Base-by-base conservation (phyloP, 140 eudicot species). In the Cichorium intybus region DNA sequence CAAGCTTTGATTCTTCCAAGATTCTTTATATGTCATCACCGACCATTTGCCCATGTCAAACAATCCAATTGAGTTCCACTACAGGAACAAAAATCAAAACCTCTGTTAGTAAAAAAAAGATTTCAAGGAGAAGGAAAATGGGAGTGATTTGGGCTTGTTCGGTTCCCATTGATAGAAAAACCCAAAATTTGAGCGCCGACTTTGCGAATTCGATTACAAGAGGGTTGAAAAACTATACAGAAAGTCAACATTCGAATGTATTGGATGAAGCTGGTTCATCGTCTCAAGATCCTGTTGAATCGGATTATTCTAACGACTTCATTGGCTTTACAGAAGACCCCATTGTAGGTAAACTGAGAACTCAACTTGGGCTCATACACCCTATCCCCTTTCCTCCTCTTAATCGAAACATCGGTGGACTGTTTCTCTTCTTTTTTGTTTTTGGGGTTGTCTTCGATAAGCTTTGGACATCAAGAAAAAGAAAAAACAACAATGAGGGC, bases 371-470 rank as follows among this genome's bases (percentile, higher is more conserved):
- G 73, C 81, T 81, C 22, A 86, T 87, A 47, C 97, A 90, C 34
- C 95, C 95, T 10, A 71, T 87, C 24, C 93, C 94, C 10, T 72
- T 87, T 17, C 92, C 89, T 33, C 97, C 87, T 9, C 45, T 90
- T 17, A 90, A 79, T 50, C 68, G 82, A 57, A 84, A 60, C 27
- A 57, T 86, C 62, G 73, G 82, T 28, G 93, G 95, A 47, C 61
- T 90, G 60, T 84, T 90, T 64, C 87, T 81, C 26, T 79, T 90
- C 60, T 86, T 90, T 68, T 90, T 90, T 79, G 63, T 90, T 70
- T 76, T 87, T 59, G 97, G 97, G 27, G 87, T 86, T 61, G 89
- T 79, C 27, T 90, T 79, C 51, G 95, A 90, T 68, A 87, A 90
- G 51, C 50, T 90, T 45, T 86, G 93, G 97, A 79, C 84, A 9